Conservation (phyloP, 2,329 filamentous ascomycete species). For the Diaporthe citrichinensis region DNA sequence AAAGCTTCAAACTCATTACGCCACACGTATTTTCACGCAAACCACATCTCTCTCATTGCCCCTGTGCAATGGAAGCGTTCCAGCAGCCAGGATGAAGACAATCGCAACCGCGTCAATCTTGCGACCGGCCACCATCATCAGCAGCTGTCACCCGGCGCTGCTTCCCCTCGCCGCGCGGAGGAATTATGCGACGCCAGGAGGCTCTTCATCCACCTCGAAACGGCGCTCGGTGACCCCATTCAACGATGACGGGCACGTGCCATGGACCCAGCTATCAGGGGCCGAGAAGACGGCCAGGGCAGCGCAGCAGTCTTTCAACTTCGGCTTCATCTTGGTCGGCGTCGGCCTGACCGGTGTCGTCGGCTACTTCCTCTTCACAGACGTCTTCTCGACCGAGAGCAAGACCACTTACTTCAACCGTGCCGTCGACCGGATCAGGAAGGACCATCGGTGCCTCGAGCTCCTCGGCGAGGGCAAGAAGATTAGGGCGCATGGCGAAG, state of each 20-base stretch:
- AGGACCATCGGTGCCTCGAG: slow-evolving; percentile 77
- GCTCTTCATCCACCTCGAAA: slow-evolving; percentile 58
- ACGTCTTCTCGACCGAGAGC: slow-evolving; percentile 88
- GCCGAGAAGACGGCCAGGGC: slow-evolving; percentile 86
- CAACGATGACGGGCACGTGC: slow-evolving; percentile 86
- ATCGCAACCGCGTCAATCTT: slow-evolving; percentile 38
- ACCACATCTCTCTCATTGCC: background rate
- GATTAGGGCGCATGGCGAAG: slow-evolving; percentile 86
- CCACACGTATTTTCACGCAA: background rate
- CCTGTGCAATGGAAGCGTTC: slow-evolving; percentile 39
- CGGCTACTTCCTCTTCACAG: slow-evolving; percentile 81
- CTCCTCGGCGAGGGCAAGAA: slow-evolving; percentile 82
- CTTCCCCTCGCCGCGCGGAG: slow-evolving; percentile 59
- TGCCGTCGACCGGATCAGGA: slow-evolving; percentile 83
- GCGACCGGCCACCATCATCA: slow-evolving; percentile 40
- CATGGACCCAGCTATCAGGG: slow-evolving; percentile 82
- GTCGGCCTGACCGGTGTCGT: slow-evolving; percentile 84
- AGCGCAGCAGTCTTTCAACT: slow-evolving; percentile 92
- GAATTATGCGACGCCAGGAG: slow-evolving; percentile 66
- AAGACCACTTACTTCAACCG: slow-evolving; percentile 91
- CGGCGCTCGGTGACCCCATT: slow-evolving; percentile 84
- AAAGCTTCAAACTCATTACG: background rate
- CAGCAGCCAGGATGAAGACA: slow-evolving; percentile 42
- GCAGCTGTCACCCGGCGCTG: slow-evolving; percentile 48
- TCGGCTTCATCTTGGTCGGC: slow-evolving; percentile 82